phyloP scores from a whole-genome alignment of 2,329 filamentous ascomycete species.

The Ilyonectria sp. region DNA sequence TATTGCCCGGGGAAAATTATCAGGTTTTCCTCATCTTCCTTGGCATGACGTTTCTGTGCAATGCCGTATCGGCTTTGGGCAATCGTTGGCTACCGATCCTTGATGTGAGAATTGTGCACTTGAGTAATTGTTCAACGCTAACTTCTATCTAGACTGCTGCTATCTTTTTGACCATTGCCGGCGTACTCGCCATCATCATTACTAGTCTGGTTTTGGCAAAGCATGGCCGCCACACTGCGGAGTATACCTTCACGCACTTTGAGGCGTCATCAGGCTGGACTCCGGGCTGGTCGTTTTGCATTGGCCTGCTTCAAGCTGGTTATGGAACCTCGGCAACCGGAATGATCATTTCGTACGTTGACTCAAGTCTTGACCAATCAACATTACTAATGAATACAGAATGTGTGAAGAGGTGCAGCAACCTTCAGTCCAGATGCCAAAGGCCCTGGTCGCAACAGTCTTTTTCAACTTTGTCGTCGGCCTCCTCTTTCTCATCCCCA shows the following conservation, averaged over 20 bases:
- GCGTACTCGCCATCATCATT: slow-evolving; percentile 76
- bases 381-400: slow-evolving; percentile 52
- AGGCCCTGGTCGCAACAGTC: slow-evolving; percentile 79
- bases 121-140: slow-evolving; percentile 14
- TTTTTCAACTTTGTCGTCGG: slow-evolving; percentile 77
- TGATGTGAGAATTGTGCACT: slow-evolving; percentile 69
- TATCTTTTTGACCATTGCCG: slow-evolving; percentile 82
- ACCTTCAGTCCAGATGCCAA: slow-evolving; percentile 78
- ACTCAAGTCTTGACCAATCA: not conserved
- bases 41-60: slow-evolving; percentile 75
- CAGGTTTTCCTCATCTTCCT: slow-evolving; percentile 82
- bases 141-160: slow-evolving; percentile 71
- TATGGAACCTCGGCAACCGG: slow-evolving; percentile 84
- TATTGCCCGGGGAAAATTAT: slow-evolving; percentile 69
- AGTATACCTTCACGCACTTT: slow-evolving; percentile 77
- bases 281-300: slow-evolving; percentile 80
- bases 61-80: slow-evolving; percentile 76
- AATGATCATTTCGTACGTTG: slow-evolving; percentile 82
- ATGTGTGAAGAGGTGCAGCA: slow-evolving; percentile 82
- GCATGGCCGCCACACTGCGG: slow-evolving; percentile 74
- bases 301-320: slow-evolving; percentile 80
- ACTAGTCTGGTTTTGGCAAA: slow-evolving; percentile 77
- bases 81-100: slow-evolving; percentile 78
- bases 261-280: slow-evolving; percentile 79
- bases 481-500: slow-evolving; percentile 77